Base-by-base conservation (phyloP, 2,329 filamentous ascomycete species). In the Phialocephala sp. region DNA sequence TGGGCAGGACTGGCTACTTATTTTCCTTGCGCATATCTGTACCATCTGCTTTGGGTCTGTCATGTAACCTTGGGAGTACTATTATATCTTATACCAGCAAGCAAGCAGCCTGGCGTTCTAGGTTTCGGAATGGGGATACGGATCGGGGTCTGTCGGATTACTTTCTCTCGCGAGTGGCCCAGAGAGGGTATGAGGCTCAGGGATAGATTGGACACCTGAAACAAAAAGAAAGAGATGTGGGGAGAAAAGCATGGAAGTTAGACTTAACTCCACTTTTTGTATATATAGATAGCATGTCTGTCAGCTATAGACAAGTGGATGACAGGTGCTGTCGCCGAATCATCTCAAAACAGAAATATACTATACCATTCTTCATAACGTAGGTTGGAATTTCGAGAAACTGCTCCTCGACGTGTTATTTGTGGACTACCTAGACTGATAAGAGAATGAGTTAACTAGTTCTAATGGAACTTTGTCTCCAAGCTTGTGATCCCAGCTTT, bases 191-290 rank as follows among this genome's bases (percentile, higher is more conserved):
- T 27, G 24, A 20, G 24, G 47, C 27, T 32, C 6, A 24, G 22
- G 2, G 24, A 24, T 52, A 52, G 47, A 52, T 52, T 52, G 47
- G 47, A 27, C 11, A 47, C n/a, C 43, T 20, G n/a, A 47, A 9
- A 47, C 9, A 8, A 22, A 47, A 8, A 47, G 3, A 47, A 8
- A 32, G 47, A 18, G 47, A 52, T 35, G 15, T 50, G 43, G 45
- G 24, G 39, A n/a, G 27, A n/a, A 37, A 39, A 45, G 56, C 35
- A 45, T 35, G 11, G 36, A 41, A 56, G n/a, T 55, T 39, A 32
- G 27, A 32, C 27, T 32, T 37, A 27, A 52, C 55, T 63, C 61
- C 61, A 59, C 61, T 63, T 59, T 37, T 63, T 63, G 61, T 63
- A 63, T 63, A 63, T 41, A 37, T 63, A 63, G 61, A 59, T 45